phyloP scores from a whole-genome alignment of 306 rosid species.

The Hylodesmum podocarpum region DNA sequence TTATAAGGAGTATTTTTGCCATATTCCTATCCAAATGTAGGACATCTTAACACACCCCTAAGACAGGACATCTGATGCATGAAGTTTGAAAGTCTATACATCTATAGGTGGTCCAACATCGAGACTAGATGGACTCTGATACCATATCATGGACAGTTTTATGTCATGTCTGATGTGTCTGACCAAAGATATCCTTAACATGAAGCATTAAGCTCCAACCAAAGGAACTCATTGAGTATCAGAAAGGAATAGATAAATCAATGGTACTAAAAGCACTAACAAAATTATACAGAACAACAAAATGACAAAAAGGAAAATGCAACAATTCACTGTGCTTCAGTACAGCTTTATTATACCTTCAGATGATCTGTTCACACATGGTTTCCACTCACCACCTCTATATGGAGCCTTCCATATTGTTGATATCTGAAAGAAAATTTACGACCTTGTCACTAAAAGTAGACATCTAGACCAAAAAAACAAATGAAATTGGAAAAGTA shows the following conservation, averaged over 20 bases:
- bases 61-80: not conserved
- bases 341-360: constrained; percentile 50
- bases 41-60: not conserved
- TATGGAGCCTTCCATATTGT: constrained; percentile 83
- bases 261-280: constrained; percentile 16
- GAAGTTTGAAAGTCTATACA: not conserved
- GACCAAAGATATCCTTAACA: not conserved
- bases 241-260: not conserved
- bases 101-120: not conserved
- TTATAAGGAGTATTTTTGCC: not conserved
- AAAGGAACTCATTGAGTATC: constrained; percentile 15
- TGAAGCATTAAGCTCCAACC: not conserved
- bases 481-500: not conserved
- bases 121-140: not conserved
- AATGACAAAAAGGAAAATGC: not conserved
- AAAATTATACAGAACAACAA: not conserved
- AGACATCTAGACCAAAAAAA: not conserved
- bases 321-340: not conserved
- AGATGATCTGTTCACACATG: constrained; percentile 64
- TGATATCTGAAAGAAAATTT: constrained; percentile 61
- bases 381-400: constrained; percentile 80
- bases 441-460: constrained; percentile 35
- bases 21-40: not conserved
- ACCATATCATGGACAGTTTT: not conserved
- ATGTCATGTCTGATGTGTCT: not conserved